Base-by-base conservation (phyloP, 176 grass and related monocot genomes). In the Eleusine coracana region DNA sequence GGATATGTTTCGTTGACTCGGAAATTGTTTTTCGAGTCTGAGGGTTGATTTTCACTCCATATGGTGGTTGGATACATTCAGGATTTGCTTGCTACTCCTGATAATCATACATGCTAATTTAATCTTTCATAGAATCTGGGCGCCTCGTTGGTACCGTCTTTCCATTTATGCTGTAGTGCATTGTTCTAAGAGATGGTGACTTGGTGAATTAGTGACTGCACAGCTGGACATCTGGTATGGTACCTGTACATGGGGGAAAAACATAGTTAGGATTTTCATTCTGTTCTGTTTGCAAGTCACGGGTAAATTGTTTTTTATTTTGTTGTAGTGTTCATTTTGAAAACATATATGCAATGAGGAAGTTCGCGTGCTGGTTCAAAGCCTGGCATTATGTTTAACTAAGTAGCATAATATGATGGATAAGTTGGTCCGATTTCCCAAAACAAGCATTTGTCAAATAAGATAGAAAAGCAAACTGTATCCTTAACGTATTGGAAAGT, bases 161-260 rank as follows among this genome's bases (percentile, higher is more conserved):
- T 89, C 55, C 62, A 40, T 64, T 64, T 49, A 49, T 83, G n/a
- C 40, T 29, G 68, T 73, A 77, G 78, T 77, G 67, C 83, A 78
- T 89, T 73, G 73, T 79, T 18, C 55, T 38, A 54, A 65, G 15
- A 65, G 59, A 86, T 54, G 66, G 77, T 52, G 41, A 45, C 56
- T 52, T n/a, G 60, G 34, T 52, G 50, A 52, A 52, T 10, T 44
- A 1, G 38, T 51, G 64, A 40, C 16, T 4, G 39, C 73, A 46
- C 23, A 45, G 40, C 70, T 77, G 73, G 58, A 71, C 7, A 18
- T 78, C 48, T 50, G 12, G 38, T 82, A 74, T 67, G 28, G 38
- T 72, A 67, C 37, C 59, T 46, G 49, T 10, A 71, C 21, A 1
- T 39, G 27, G 14, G 25, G 37, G 14, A 0, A 23, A 80, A 58